Evolutionary conservation across 768 basidiomycete genomes (phyloP).

Genomic region (Mycena filopes): DNA sequence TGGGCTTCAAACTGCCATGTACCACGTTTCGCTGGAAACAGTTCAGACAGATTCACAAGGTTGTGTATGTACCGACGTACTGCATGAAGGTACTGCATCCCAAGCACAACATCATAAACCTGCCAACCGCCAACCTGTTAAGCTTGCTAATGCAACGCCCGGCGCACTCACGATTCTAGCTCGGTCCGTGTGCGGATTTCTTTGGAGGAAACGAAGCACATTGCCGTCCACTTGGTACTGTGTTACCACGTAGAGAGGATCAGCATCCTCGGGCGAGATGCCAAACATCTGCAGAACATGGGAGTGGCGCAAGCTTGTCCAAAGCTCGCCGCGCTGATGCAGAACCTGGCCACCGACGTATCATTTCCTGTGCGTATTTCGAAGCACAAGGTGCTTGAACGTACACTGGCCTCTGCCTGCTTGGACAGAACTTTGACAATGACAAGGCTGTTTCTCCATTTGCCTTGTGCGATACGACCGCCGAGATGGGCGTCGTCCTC

Average conservation of each 20-base stretch:
- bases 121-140: constrained; percentile 7
- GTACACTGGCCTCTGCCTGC: constrained; percentile 22
- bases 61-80: constrained; percentile 15
- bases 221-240: constrained; percentile 35
- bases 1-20: constrained; percentile 39
- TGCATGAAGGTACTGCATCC: constrained; percentile 41
- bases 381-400: constrained; percentile 1
- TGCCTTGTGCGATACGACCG: constrained; percentile 26
- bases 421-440: constrained; percentile 32
- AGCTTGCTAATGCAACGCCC: not conserved
- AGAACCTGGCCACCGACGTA: constrained; percentile 25
- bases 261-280: constrained; percentile 35
- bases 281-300: constrained; percentile 40
- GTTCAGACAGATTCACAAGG: constrained; percentile 1
- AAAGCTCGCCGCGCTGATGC: constrained; percentile 32
- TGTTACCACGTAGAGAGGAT: constrained; percentile 36
- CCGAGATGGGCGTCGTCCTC: constrained; percentile 23
- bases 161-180: constrained; percentile 31
- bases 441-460: constrained; percentile 21
- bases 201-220: constrained; percentile 32
- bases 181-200: constrained; percentile 35
- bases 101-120: constrained; percentile 36
- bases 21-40: constrained; percentile 34
- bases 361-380: constrained; percentile 1
- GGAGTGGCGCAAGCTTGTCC: constrained; percentile 35